A percentile compares a stretch with the other conserved stretches of the same genome.
Evolutionary conservation across 2,329 filamentous ascomycete species (phyloP).

Genomic region (Pseudopithomyces maydicus): DNA sequence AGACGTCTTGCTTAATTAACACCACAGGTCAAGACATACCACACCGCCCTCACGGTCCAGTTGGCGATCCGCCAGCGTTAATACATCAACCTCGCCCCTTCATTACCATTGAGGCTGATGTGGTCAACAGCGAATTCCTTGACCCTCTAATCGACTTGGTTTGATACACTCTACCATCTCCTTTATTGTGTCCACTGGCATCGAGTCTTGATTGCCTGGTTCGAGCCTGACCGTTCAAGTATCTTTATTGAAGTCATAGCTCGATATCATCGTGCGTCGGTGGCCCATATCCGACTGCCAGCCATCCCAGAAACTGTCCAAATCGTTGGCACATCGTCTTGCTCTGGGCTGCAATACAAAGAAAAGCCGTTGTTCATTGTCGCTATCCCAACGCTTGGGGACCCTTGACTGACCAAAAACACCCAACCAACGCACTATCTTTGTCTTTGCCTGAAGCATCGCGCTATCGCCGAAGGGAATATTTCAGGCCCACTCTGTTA

Average conservation of each 20-base stretch:
- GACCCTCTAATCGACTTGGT: conserved; percentile 21
- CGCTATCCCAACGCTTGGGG: conserved; percentile 13
- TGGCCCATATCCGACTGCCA: background rate
- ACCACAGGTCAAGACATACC: conserved; percentile 18
- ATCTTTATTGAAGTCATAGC: conserved; percentile 11
- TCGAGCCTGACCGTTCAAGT: conserved; percentile 16
- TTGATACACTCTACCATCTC: conserved; percentile 22
- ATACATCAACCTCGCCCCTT: conserved; percentile 26
- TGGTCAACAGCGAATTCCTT: conserved; percentile 19
- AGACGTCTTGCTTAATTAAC: conserved; percentile 26
- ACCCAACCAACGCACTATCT: background rate
- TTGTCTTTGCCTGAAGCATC: conserved; percentile 5
- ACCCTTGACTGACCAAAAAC: conserved; percentile 1
- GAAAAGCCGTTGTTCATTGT: conserved; percentile 3
- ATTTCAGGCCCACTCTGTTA: conserved; percentile 8
- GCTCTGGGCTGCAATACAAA: conserved; percentile 5
- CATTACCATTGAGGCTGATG: conserved; percentile 24
- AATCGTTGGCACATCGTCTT: background rate
- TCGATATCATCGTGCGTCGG: background rate
- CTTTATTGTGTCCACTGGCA: conserved; percentile 15
- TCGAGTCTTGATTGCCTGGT: conserved; percentile 20
- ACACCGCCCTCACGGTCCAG: conserved; percentile 31
- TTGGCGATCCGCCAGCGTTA: conserved; percentile 29
- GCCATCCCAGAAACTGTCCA: background rate
- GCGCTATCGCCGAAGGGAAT: conserved; percentile 9